These are phyloP conservation scores for Penicillium riverlandense DNA, from an alignment of 495 filamentous ascomycete species.

Conservation along the genomic window DNA sequence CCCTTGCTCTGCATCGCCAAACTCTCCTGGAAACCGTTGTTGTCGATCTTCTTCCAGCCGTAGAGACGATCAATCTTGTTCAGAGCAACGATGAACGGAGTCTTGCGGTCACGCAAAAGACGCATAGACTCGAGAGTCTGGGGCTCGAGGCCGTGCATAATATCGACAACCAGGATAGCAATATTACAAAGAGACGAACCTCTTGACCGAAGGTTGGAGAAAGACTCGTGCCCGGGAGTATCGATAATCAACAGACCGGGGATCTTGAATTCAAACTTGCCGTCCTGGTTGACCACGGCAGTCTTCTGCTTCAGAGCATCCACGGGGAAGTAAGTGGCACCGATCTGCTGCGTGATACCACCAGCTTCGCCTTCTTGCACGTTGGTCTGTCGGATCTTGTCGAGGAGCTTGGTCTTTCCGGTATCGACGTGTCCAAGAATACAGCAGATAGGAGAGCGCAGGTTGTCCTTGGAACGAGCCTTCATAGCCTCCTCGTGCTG, in stretches of 20 bases:
- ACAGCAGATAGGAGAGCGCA: slow-evolving; percentile 98
- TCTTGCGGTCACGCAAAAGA: slow-evolving; percentile 85
- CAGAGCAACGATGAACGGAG: slow-evolving; percentile 96
- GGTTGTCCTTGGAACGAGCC: slow-evolving; percentile 85
- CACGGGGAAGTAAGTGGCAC: slow-evolving; percentile 98
- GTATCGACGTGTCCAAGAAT: slow-evolving; percentile 99
- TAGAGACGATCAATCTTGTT: slow-evolving; percentile 99
- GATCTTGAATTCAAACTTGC: slow-evolving; percentile 92
- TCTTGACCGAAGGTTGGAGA: slow-evolving; percentile 93
- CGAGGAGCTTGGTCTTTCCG: slow-evolving; percentile 96
- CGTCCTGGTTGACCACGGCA: slow-evolving; percentile 82
- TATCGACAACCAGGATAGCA: slow-evolving; percentile 98
- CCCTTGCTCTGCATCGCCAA: slow-evolving; percentile 85
- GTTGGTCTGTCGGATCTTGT: slow-evolving; percentile 98
- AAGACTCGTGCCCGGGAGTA: slow-evolving; percentile 99
- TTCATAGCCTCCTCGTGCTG: slow-evolving; percentile 87
- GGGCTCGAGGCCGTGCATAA: slow-evolving; percentile 99
- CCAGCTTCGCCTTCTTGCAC: slow-evolving; percentile 99
- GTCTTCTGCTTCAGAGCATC: slow-evolving; percentile 91
- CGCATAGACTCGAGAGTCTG: slow-evolving; percentile 98
- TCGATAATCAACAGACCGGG: slow-evolving; percentile 97
- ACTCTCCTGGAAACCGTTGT: slow-evolving; percentile 96
- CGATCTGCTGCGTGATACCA: slow-evolving; percentile 99
- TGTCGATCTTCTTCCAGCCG: slow-evolving; percentile 93
- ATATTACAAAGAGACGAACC: slow-evolving; percentile 99